phyloP scores from a whole-genome alignment of 352 stramenopile genomes.

The Pythium dissotocum region DNA sequence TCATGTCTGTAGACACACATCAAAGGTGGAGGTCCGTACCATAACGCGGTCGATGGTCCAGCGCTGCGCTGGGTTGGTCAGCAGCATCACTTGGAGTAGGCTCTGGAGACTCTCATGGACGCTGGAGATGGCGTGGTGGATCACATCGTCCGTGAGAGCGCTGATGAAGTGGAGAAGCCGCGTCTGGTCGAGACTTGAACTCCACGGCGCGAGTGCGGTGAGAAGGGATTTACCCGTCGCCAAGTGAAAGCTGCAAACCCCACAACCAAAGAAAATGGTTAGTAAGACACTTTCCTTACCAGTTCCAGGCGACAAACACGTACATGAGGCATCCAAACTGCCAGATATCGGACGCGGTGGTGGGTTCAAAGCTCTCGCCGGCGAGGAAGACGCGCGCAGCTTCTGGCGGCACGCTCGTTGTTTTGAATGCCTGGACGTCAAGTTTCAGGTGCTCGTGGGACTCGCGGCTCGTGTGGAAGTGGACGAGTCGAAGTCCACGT shows the following conservation, averaged over 20 bases:
- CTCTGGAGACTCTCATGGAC: constrained; percentile 34
- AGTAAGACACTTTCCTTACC: neutral
- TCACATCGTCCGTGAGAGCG: constrained; percentile 50
- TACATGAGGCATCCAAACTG: constrained; percentile 79
- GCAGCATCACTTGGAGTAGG: constrained; percentile 47
- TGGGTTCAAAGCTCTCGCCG: constrained; percentile 45
- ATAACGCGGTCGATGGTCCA: constrained; percentile 35
- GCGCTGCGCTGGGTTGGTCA: constrained; percentile 44
- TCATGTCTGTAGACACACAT: neutral
- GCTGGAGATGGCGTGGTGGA: constrained; percentile 39
- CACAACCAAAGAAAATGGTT: neutral
- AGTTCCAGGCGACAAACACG: constrained; percentile 7
- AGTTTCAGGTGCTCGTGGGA: constrained; percentile 35
- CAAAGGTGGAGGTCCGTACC: constrained; percentile 2
- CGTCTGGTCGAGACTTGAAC: constrained; percentile 29
- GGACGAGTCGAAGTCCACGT: constrained; percentile 43
- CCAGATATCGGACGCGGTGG: constrained; percentile 61
- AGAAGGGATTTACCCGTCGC: constrained; percentile 46
- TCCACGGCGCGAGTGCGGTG: constrained; percentile 50
- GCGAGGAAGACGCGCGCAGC: constrained; percentile 47
- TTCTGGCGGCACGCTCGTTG: constrained; percentile 46
- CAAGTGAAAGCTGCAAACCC: constrained; percentile 44
- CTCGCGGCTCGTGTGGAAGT: constrained; percentile 43
- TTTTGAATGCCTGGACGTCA: constrained; percentile 31
- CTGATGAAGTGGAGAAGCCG: constrained; percentile 59